Conservation (phyloP, 495 filamentous ascomycete species). For the Penicillium maclennaniae region DNA sequence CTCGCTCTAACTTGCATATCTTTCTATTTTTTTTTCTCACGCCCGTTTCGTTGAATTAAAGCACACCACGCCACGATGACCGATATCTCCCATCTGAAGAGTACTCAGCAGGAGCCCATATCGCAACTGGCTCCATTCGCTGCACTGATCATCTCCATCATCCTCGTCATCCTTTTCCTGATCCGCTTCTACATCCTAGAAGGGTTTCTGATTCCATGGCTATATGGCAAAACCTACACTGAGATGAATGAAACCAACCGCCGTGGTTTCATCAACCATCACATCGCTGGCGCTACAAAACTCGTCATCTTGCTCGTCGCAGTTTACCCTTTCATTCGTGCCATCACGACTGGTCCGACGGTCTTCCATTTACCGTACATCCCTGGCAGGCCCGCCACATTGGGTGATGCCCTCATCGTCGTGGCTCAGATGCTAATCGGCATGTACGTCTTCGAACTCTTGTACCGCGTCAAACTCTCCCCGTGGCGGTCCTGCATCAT, state of each 20-base stretch:
- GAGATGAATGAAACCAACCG: slow-evolving; percentile 34
- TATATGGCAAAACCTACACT: slow-evolving; percentile 38
- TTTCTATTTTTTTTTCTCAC: too few species aligned
- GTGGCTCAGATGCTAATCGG: slow-evolving; percentile 42
- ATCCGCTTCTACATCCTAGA: slow-evolving; percentile 44
- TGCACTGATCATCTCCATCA: slow-evolving; percentile 41
- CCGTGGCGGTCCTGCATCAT: slow-evolving; percentile 43
- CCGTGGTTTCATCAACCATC: slow-evolving; percentile 49
- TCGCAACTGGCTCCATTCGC: slow-evolving; percentile 41
- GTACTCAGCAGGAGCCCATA: slow-evolving; percentile 20
- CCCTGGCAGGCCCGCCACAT: slow-evolving; percentile 26
- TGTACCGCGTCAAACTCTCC: slow-evolving; percentile 42
- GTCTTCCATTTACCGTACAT: slow-evolving; percentile 33
- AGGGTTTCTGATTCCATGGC: slow-evolving; percentile 32
- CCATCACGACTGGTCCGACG: slow-evolving; percentile 31
- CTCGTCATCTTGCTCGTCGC: slow-evolving; percentile 39
- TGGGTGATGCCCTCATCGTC: slow-evolving; percentile 44
- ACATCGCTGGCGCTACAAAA: slow-evolving; percentile 46
- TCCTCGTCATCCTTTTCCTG: slow-evolving; percentile 40
- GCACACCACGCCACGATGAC: background rate
- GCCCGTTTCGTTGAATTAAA: too few species aligned
- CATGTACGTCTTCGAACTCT: slow-evolving; percentile 48
- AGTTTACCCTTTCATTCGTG: slow-evolving; percentile 42
- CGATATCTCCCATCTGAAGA: background rate
- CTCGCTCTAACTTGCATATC: too few species aligned